These are phyloP conservation scores for Serendipita sp. DNA, from an alignment of 1,284 basidiomycete species.

Conservation along the genomic window DNA sequence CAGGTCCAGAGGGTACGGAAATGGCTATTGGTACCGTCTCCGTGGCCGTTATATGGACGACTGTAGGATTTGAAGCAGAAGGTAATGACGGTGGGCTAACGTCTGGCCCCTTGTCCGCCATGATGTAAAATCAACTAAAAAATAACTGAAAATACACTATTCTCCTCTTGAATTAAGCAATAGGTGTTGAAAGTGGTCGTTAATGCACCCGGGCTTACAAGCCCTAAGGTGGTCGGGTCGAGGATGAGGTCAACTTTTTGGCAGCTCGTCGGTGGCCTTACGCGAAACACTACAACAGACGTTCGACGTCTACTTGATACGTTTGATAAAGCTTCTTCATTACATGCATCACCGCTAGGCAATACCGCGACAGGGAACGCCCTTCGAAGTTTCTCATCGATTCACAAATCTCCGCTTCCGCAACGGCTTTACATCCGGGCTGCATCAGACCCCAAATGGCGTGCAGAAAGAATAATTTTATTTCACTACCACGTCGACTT, in stretches of 20 bases:
- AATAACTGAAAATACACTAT: constrained; percentile 21
- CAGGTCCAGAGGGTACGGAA: not conserved
- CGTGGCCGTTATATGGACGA: not conserved
- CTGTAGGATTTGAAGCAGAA: not conserved
- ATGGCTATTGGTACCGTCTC: not conserved
- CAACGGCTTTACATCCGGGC: not conserved
- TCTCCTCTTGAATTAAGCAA: constrained; percentile 32
- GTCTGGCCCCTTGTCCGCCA: not conserved
- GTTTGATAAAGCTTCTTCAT: not conserved
- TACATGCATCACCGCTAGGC: not conserved
- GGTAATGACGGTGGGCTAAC: not conserved
- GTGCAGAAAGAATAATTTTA: not conserved
- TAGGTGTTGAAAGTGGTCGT: not conserved
- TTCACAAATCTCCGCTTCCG: no score
- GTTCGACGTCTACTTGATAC: not conserved
- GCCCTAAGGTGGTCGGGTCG: not conserved
- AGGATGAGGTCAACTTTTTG: not conserved
- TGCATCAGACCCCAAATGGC: not conserved
- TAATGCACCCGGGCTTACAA: not conserved
- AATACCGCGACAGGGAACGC: not conserved
- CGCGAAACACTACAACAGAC: no score
- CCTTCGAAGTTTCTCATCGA: not conserved
- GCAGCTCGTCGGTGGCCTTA: not conserved
- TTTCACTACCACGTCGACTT: constrained; percentile 4
- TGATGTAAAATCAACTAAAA: constrained; percentile 4